Evolutionary conservation across 257 asterid genomes (phyloP).

Genomic region (Nicotiana obtusifolia): DNA sequence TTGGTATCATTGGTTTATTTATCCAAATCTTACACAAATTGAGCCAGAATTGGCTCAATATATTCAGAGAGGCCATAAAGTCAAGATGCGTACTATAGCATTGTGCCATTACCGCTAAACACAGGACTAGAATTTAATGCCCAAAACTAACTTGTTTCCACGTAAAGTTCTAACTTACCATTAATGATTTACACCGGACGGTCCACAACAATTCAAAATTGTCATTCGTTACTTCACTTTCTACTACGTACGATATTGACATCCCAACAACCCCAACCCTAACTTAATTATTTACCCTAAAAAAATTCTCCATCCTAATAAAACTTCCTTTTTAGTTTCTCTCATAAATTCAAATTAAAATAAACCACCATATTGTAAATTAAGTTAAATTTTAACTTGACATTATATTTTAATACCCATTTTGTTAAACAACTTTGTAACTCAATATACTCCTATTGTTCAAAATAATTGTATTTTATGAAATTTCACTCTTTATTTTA

Average conservation of each 20-base stretch:
- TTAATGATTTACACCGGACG: background rate
- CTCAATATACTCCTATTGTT: background rate
- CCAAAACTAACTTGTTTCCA: background rate
- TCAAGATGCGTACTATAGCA: background rate
- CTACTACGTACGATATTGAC: constrained; percentile 32
- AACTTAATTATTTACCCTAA: background rate
- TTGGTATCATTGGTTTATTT: background rate
- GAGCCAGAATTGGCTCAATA: background rate
- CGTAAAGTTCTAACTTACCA: background rate
- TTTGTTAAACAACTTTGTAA: background rate
- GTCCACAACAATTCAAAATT: background rate
- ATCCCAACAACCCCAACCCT: constrained; percentile 20
- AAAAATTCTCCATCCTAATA: background rate
- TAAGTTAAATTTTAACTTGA: background rate
- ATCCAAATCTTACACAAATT: background rate
- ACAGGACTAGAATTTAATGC: background rate
- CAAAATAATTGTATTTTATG: background rate
- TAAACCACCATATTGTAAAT: no score
- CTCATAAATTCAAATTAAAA: background rate
- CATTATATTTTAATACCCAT: background rate
- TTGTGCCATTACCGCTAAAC: background rate
- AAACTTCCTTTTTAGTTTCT: background rate
- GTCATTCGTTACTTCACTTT: constrained; percentile 11
- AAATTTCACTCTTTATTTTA: no score
- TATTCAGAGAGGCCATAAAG: background rate